Evolutionary conservation across 208 protist species (phyloP).

Genomic region (Phytomonas serpens): DNA sequence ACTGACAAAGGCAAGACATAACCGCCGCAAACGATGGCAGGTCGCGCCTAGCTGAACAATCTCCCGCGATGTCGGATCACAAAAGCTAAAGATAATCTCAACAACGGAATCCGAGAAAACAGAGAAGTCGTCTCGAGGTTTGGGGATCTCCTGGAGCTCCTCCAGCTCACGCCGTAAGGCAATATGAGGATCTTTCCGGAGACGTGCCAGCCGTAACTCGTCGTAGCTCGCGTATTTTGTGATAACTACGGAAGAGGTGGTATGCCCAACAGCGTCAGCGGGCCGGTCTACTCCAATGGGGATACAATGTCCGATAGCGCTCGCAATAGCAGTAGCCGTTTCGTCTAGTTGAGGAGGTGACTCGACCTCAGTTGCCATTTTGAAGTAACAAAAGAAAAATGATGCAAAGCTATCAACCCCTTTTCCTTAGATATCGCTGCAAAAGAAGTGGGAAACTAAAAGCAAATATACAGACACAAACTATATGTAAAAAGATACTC

Average conservation of each 20-base stretch:
- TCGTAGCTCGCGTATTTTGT: not conserved
- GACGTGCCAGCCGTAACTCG: not conserved
- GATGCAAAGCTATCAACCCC: not conserved
- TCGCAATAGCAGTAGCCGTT: not conserved
- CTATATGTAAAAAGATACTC: not conserved
- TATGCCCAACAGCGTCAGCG: not conserved
- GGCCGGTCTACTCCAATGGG: not conserved
- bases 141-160: constrained; percentile 23
- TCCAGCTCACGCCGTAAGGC: constrained; percentile 18
- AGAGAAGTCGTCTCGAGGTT: constrained; percentile 35
- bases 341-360: not conserved
- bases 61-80: constrained; percentile 16
- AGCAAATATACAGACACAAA: not conserved
- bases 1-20: constrained; percentile 15
- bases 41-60: constrained; percentile 27
- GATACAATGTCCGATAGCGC: not conserved
- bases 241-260: not conserved
- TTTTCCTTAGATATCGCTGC: not conserved
- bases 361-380: not conserved
- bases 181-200: constrained; percentile 5
- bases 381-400: not conserved
- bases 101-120: constrained; percentile 25
- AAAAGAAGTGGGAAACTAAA: not conserved
- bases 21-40: constrained; percentile 39
- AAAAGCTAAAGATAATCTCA: constrained; percentile 28